phyloP scores from a whole-genome alignment of 169 alveolate genomes.

The Ichthyophthirius multifiliis region DNA sequence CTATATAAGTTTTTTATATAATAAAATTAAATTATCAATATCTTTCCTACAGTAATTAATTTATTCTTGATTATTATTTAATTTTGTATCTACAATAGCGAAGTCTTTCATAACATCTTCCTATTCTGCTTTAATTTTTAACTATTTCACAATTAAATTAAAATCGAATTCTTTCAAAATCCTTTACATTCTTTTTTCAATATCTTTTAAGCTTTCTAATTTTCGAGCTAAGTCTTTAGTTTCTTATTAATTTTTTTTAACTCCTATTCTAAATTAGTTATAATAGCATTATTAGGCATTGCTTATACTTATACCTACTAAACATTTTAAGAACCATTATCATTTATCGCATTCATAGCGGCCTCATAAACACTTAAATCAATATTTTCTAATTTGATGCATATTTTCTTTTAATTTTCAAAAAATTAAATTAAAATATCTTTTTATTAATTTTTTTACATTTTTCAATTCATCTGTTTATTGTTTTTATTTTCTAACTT shows the following conservation, averaged over 20 bases:
- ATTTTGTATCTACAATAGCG: slow-evolving; percentile 1
- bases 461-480: neutral
- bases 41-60: slow-evolving; percentile 5
- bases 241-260: neutral
- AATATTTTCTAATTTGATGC: neutral
- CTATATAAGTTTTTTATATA: neutral
- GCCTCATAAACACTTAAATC: neutral
- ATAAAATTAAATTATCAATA: neutral
- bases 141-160: neutral
- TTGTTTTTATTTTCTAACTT: neutral
- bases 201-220: slow-evolving; percentile 1
- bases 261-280: neutral
- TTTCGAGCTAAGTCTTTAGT: neutral
- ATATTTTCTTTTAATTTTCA: neutral
- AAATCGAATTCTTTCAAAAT: slow-evolving; percentile 7
- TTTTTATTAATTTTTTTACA: neutral
- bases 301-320: neutral
- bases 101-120: slow-evolving; percentile 17
- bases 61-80: neutral
- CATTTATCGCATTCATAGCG: neutral
- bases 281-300: neutral
- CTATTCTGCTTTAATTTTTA: neutral
- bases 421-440: neutral
- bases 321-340: neutral
- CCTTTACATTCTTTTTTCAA: neutral